These are phyloP conservation scores for Sextonia rubra DNA, from an alignment of 164 flowering plant genomes.

Conservation along the genomic window DNA sequence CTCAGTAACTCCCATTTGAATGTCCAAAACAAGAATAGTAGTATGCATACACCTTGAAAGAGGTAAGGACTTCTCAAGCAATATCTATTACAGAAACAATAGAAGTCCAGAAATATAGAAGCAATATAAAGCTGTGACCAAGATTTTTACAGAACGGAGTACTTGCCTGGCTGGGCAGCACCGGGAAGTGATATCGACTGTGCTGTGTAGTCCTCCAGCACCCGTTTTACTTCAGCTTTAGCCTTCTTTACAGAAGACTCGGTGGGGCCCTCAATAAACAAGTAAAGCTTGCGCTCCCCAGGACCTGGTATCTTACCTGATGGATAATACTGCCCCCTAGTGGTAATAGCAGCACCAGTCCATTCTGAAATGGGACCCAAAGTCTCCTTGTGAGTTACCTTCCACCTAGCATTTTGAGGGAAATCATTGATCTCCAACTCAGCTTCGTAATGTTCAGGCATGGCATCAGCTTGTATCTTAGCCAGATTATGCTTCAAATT, in stretches of 20 bases:
- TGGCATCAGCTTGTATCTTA: constrained; percentile 79
- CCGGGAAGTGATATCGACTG: constrained; percentile 73
- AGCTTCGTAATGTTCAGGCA: constrained; percentile 95
- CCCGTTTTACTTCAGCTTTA: constrained; percentile 78
- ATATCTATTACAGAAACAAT: constrained; percentile 1
- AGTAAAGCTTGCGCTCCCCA: constrained; percentile 85
- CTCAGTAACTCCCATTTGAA: background rate
- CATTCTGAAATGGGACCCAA: constrained; percentile 95
- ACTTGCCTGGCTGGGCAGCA: constrained; percentile 79
- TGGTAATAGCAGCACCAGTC: constrained; percentile 98
- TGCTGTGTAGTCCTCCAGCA: constrained; percentile 74
- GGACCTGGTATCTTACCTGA: constrained; percentile 68
- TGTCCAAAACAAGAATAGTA: background rate
- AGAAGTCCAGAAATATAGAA: background rate
- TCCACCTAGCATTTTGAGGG: constrained; percentile 99
- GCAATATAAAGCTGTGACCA: background rate
- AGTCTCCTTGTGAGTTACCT: constrained; percentile 96
- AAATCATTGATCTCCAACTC: constrained; percentile 94
- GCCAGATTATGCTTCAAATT: constrained; percentile 88
- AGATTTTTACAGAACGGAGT: constrained; percentile 49
- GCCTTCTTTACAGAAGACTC: constrained; percentile 89
- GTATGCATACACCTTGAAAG: background rate
- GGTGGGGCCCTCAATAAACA: constrained; percentile 91
- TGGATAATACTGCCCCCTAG: constrained; percentile 84
- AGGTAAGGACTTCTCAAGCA: background rate